These are phyloP conservation scores for Isoetes taiwanensis DNA, from an alignment of 75 land plant genomes.

Conservation along the genomic window DNA sequence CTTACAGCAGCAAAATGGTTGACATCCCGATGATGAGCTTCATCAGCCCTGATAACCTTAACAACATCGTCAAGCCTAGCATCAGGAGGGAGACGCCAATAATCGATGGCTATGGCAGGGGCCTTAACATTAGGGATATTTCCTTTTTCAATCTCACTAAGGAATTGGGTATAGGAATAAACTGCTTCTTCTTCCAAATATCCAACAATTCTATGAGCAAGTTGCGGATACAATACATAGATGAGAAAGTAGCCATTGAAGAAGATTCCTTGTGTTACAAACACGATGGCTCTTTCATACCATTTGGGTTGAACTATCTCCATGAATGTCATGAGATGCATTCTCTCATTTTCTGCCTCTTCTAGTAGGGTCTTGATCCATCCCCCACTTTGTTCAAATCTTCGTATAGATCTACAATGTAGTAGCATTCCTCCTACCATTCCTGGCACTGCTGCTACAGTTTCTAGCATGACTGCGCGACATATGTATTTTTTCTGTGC, in stretches of 20 bases:
- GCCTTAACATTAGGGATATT: not conserved
- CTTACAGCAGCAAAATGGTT: not conserved
- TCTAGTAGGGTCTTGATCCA: conserved; percentile 2
- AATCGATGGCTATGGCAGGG: not conserved
- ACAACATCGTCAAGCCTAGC: not conserved
- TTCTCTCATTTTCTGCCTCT: conserved; percentile 1
- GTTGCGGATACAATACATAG: not conserved
- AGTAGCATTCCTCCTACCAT: conserved; percentile 6
- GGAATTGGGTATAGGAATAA: not conserved
- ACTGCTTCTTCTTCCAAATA: not conserved
- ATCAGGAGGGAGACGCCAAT: not conserved
- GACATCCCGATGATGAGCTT: not conserved
- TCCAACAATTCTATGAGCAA: not conserved
- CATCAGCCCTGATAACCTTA: not conserved
- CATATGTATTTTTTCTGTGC: not conserved
- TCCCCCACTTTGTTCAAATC: conserved; percentile 5
- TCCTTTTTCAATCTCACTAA: not conserved
- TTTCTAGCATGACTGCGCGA: not conserved
- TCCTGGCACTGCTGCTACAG: not conserved
- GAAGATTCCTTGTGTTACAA: not conserved
- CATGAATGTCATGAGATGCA: conserved; percentile 8
- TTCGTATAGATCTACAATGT: not conserved
- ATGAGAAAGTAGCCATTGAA: not conserved
- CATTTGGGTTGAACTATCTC: conserved; percentile 1
- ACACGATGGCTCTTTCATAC: not conserved